Evolutionary conservation across 1,139 yeast species (phyloP).

Genomic region (Pichia norvegensis): DNA sequence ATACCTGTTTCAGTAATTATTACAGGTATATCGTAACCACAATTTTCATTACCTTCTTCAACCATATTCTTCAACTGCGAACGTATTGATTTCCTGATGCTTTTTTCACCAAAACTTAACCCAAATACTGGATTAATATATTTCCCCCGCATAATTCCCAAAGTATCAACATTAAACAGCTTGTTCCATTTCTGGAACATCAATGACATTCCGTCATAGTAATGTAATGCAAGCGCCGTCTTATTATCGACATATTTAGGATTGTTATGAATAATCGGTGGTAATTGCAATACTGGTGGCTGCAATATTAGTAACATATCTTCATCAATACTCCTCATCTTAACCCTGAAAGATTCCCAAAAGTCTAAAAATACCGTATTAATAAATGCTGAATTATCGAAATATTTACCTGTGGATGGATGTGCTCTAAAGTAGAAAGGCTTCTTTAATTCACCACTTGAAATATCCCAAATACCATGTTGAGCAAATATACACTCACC

Average conservation of each 20-base stretch:
- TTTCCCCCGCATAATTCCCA: slow-evolving; percentile 78
- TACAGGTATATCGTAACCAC: slow-evolving; percentile 59
- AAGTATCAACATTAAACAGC: slow-evolving; percentile 73
- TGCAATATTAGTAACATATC: slow-evolving; percentile 59
- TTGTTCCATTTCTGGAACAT: slow-evolving; percentile 71
- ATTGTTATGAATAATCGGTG: slow-evolving; percentile 58
- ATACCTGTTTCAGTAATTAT: slow-evolving; percentile 92
- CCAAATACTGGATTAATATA: slow-evolving; percentile 73
- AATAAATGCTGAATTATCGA: slow-evolving; percentile 54
- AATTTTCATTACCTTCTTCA: slow-evolving; percentile 47
- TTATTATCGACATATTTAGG: slow-evolving; percentile 46
- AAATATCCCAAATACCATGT: slow-evolving; percentile 65
- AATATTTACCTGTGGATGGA: slow-evolving; percentile 33
- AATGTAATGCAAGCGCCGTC: slow-evolving; percentile 79
- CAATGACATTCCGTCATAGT: slow-evolving; percentile 86
- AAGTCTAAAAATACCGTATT: slow-evolving; percentile 55
- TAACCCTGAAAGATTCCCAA: slow-evolving; percentile 42
- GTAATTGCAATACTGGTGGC: slow-evolving; percentile 75
- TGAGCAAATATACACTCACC: slow-evolving; percentile 77
- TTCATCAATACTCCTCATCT: slow-evolving; percentile 41
- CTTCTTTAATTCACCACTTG: slow-evolving; percentile 32
- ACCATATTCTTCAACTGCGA: slow-evolving; percentile 60
- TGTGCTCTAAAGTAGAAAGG: slow-evolving; percentile 44
- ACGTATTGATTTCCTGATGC: slow-evolving; percentile 63
- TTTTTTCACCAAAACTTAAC: slow-evolving; percentile 69